Base-by-base conservation (phyloP, 148 eudicot genomes). In the Suaeda aralocaspica region DNA sequence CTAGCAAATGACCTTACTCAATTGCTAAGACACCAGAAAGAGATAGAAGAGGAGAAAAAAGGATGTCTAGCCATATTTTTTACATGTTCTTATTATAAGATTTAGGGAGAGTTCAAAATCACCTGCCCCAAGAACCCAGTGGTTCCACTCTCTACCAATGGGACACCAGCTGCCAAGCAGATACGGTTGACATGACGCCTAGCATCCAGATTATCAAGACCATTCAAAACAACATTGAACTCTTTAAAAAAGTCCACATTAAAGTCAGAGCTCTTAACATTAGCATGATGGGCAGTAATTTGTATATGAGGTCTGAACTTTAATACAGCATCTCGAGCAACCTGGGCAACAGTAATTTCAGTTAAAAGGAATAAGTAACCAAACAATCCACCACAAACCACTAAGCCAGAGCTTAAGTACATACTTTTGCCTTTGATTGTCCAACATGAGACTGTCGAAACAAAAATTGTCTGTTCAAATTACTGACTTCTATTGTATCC, bases 401-500 rank as follows among this genome's bases (percentile, higher is more conserved):
- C 29, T 62, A 59, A 25, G 51, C 60, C 39, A 51, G 58, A 55
- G 67, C 60, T 12, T 39, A 7, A 33, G n/a, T 46, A 82, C 96
- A 86, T 73, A 93, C 98, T 82, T 88, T 90, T 53, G 98, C 96
- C 84, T 94, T 93, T 6, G 98, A 90, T 73, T 82, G 92, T 64
- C 98, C 98, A 76, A 93, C 98, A 87, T 93, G 98, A 6, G 83
- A 82, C 76, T 88, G 79, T 18, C 98, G 84, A 79, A 94, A 94
- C 79, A 94, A 81, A 74, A 94, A 94, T 75, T 94, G 98, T 51
- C 98, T 79, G 74, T 94, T 94, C 59, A 94, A 77, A 82, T 94
- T 94, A 82, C 98, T 94, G 77, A 94, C 97, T 86, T 94, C 98
- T 63, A 94, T 94, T 28, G 98, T 91, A 76, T 94, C 98, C 97